phyloP scores from a whole-genome alignment of 495 filamentous ascomycete species.

The Zalerion maritima region DNA sequence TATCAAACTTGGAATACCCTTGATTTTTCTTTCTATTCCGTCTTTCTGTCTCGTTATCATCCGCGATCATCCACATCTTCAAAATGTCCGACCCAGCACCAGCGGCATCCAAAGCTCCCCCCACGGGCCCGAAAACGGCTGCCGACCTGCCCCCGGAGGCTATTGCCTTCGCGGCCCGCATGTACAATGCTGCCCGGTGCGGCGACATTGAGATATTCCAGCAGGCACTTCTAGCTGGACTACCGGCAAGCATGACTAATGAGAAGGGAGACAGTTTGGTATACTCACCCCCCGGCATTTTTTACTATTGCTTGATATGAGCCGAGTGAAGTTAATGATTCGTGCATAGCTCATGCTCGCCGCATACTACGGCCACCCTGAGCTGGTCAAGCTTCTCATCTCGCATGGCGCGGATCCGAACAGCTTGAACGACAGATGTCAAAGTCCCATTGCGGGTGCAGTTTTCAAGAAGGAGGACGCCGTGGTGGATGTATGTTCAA shows the following conservation, averaged over 20 bases:
- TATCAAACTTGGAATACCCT: no score
- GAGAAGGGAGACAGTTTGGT: conserved; percentile 41
- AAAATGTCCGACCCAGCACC: no score
- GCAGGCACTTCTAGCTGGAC: conserved; percentile 34
- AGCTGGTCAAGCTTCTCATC: conserved; percentile 34
- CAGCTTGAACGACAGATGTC: conserved; percentile 35
- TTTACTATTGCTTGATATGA: neutral
- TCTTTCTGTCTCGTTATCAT: no score
- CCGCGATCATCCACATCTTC: no score
- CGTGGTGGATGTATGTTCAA: conserved; percentile 25
- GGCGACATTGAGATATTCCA: conserved; percentile 32
- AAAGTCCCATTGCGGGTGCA: conserved; percentile 39
- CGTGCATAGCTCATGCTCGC: conserved; percentile 38
- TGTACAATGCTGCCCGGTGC: conserved; percentile 37
- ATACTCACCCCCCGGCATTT: conserved; percentile 6
- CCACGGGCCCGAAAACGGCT: no score
- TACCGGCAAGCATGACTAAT: conserved; percentile 39
- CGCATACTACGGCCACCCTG: conserved; percentile 37
- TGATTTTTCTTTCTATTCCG: no score
- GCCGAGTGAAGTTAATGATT: conserved; percentile 1
- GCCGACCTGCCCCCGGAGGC: conserved; percentile 29
- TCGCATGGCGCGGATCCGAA: conserved; percentile 38
- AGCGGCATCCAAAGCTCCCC: no score
- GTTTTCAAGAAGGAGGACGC: conserved; percentile 40
- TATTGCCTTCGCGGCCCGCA: conserved; percentile 32